Percentiles rank a stretch among this genome's conserved stretches.
Conservation (phyloP, 202 grass and related monocot species). For the Eragrostis tef region DNA sequence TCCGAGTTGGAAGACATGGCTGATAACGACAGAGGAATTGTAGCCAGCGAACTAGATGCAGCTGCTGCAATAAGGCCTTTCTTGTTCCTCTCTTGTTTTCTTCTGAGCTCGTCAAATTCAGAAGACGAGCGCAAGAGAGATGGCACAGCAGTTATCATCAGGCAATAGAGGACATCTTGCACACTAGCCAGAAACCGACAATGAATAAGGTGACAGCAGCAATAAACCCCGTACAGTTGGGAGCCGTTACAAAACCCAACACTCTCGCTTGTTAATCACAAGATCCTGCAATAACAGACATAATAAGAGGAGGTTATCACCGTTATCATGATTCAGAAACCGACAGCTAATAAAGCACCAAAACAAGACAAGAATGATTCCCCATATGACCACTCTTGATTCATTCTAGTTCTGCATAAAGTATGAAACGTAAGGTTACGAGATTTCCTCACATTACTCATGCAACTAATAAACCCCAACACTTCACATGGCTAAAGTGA, state of each 20-base stretch:
- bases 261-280: conserved; percentile 11
- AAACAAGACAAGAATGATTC: conserved; percentile 22
- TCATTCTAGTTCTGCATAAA: conserved; percentile 29
- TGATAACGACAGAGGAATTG: conserved; percentile 3
- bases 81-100: conserved; percentile 41
- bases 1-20: conserved; percentile 74
- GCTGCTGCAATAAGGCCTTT: conserved; percentile 19
- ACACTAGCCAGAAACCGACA: conserved; percentile 32
- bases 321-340: conserved; percentile 25
- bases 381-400: neutral
- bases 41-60: conserved; percentile 32
- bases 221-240: conserved; percentile 13
- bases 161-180: conserved; percentile 38
- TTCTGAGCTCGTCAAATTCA: conserved; percentile 23
- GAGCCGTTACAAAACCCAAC: neutral
- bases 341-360: neutral
- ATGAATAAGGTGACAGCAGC: conserved; percentile 14
- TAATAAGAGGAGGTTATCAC: conserved; percentile 38
- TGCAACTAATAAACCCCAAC: conserved; percentile 33
- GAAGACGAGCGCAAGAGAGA: conserved; percentile 32
- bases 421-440: conserved; percentile 11
- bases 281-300: conserved; percentile 52
- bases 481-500: conserved; percentile 34
- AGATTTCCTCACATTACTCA: conserved; percentile 37
- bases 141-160: conserved; percentile 46